These are phyloP conservation scores for Trichosporon sp. DNA, from an alignment of 1,284 basidiomycete species.

Conservation along the genomic window DNA sequence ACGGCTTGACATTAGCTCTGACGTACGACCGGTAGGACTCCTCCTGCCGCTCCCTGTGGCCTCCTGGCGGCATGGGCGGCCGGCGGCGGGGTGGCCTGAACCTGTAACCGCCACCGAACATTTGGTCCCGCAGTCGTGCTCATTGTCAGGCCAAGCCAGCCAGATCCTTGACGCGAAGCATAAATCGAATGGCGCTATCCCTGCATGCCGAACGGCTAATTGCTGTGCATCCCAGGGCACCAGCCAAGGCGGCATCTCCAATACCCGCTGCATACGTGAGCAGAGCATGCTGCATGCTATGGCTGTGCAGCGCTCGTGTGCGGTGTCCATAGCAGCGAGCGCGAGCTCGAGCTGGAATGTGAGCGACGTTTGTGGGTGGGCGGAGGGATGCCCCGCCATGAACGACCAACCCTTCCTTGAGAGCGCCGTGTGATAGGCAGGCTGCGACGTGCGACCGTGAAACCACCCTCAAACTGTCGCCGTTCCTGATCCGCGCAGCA, in stretches of 20 bases:
- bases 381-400: not conserved
- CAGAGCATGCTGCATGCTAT: not conserved
- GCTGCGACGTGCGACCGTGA: not conserved
- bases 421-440: not conserved
- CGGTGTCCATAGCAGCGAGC: no score
- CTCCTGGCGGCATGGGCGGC: not conserved
- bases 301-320: not conserved
- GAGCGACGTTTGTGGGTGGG: not conserved
- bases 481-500: slow-evolving; percentile 2
- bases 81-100: not conserved
- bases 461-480: not conserved
- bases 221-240: not conserved
- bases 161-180: not conserved
- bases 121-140: not conserved
- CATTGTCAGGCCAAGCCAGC: not conserved
- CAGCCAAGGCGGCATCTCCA: not conserved
- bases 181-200: not conserved
- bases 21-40: not conserved
- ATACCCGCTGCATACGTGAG: not conserved
- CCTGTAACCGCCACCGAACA: not conserved
- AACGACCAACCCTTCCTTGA: not conserved
- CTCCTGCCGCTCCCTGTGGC: no score
- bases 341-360: not conserved
- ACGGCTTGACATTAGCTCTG: not conserved
- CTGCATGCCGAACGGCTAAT: not conserved